These are phyloP conservation scores for Pythium monospermum DNA, from an alignment of 352 stramenopile genomes.

Conservation along the genomic window DNA sequence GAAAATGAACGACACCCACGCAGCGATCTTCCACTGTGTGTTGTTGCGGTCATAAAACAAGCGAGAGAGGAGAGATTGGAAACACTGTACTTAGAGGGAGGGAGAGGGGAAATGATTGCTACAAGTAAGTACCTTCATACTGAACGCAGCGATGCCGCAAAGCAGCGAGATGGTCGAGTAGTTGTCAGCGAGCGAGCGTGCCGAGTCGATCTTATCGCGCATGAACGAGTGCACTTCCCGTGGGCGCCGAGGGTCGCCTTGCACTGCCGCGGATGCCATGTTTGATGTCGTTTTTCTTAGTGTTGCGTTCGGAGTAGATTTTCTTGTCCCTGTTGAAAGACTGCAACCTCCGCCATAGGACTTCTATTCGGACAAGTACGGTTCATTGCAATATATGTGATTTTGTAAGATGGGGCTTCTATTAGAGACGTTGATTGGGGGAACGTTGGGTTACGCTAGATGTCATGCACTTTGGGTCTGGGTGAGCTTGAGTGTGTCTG, in stretches of 20 bases:
- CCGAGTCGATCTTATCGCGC: constrained; percentile 38
- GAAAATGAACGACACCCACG: constrained; percentile 62
- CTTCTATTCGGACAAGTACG: background rate
- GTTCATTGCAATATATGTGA: no score
- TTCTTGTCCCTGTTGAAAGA: no score
- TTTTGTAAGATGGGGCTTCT: background rate
- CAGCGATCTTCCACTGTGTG: constrained; percentile 56
- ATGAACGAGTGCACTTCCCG: constrained; percentile 67
- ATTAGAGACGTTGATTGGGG: background rate
- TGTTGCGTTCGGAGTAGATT: no score
- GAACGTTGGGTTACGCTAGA: background rate
- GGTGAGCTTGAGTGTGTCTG: constrained; percentile 28
- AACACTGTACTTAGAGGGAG: no score
- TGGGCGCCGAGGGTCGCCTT: constrained; percentile 54
- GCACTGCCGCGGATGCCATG: constrained; percentile 9
- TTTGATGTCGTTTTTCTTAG: background rate
- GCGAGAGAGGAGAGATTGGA: no score
- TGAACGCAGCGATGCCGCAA: constrained; percentile 52
- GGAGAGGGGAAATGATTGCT: no score
- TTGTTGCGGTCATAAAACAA: no score
- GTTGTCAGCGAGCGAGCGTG: constrained; percentile 29
- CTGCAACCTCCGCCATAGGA: no score
- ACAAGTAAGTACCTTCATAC: constrained; percentile 43
- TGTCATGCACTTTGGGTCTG: constrained; percentile 13
- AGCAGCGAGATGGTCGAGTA: constrained; percentile 69